A percentile compares a stretch with the other conserved stretches of the same genome.
Conservation (phyloP, 441 rosid species). For the Eruca vesicaria region DNA sequence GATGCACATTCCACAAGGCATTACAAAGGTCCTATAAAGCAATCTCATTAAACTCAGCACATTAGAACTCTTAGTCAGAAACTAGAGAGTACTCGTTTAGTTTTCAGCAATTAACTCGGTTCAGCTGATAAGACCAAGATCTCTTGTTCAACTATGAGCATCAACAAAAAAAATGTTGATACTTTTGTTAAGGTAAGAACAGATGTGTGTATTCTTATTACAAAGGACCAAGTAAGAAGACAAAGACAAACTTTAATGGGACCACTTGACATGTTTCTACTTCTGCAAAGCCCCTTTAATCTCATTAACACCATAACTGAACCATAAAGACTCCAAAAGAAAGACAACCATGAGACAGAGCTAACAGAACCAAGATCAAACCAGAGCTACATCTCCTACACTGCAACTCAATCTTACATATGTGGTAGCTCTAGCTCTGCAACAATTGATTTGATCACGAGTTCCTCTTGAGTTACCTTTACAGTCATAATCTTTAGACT, state of each 20-base stretch:
- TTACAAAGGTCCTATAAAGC: not conserved
- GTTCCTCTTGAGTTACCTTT: slow-evolving; percentile 2
- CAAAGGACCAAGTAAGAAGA: slow-evolving; percentile 9
- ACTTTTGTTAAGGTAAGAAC: not conserved
- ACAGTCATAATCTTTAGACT: slow-evolving; percentile 16
- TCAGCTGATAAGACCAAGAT: not conserved
- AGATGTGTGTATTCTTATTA: slow-evolving; percentile 13
- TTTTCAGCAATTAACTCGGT: not conserved
- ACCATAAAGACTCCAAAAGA: not conserved
- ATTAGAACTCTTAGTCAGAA: too few species aligned
- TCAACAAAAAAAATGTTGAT: not conserved
- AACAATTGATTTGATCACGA: not conserved
- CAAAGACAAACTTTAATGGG: not conserved
- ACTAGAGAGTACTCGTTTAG: too few species aligned
- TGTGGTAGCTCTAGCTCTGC: slow-evolving; percentile 24
- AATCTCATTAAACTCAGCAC: not conserved
- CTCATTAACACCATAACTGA: not conserved
- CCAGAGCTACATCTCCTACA: not conserved
- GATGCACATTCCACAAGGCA: not conserved
- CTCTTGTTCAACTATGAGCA: not conserved
- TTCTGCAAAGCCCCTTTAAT: not conserved
- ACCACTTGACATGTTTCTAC: not conserved
- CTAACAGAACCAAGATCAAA: not conserved
- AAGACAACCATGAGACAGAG: not conserved
- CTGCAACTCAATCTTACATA: slow-evolving; percentile 9